Percentiles rank a stretch among this genome's conserved stretches.
Conservation (phyloP, 106 monocot species). For the Acorus calamus region DNA sequence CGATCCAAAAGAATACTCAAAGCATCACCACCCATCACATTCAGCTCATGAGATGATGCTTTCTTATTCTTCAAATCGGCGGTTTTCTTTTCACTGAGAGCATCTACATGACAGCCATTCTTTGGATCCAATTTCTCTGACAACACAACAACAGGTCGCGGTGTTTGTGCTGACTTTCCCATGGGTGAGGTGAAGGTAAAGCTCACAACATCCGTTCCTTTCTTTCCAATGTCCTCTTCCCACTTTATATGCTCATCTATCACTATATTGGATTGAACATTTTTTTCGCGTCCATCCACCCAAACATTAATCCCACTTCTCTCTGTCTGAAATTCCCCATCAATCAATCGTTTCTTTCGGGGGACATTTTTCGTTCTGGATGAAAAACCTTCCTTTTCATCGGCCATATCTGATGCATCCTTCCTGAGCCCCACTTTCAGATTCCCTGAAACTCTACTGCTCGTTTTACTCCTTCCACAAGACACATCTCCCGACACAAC, state of each 20-base stretch:
- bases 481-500: slow-evolving; percentile 22
- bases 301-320: slow-evolving; percentile 7
- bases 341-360: slow-evolving; percentile 58
- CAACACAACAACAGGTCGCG: slow-evolving; percentile 4
- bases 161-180: slow-evolving; percentile 16
- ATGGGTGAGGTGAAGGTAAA: slow-evolving; percentile 69
- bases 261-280: slow-evolving; percentile 28
- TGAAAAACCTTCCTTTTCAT: slow-evolving; percentile 26
- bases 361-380: slow-evolving; percentile 37
- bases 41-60: slow-evolving; percentile 18
- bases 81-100: slow-evolving; percentile 10
- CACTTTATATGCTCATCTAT: slow-evolving; percentile 28
- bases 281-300: slow-evolving; percentile 15
- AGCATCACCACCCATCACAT: slow-evolving; percentile 57
- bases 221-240: slow-evolving; percentile 24
- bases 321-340: slow-evolving; percentile 12
- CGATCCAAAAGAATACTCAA: slow-evolving; percentile 70
- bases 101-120: slow-evolving; percentile 11
- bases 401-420: slow-evolving; percentile 5
- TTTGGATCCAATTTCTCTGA: slow-evolving; percentile 25
- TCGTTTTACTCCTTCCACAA: slow-evolving; percentile 31
- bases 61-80: slow-evolving; percentile 7
- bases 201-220: slow-evolving; percentile 41
- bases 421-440: slow-evolving; percentile 28
- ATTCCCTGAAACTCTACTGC: slow-evolving; percentile 28